Conservation (phyloP, 805 yeast species). For the Candida ulmi region DNA sequence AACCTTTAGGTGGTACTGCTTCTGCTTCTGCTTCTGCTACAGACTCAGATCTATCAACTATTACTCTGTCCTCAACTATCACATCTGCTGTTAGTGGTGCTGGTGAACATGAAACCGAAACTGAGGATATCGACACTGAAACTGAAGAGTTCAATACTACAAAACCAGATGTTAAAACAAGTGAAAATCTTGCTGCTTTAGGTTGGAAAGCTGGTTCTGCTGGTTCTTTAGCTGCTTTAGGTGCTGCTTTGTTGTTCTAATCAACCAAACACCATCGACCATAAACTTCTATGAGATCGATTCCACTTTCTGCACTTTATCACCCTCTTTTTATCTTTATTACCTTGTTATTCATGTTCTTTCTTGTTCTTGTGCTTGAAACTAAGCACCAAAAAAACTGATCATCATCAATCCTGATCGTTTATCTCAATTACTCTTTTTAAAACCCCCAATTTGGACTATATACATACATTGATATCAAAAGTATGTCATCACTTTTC, state of each 20-base stretch:
- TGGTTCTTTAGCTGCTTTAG: constrained; percentile 3
- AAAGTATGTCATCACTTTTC: too few relatives aligned
- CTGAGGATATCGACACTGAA: constrained; percentile 22
- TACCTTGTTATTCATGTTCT: too few relatives aligned
- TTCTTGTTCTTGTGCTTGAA: too few relatives aligned
- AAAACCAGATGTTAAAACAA: constrained; percentile 29
- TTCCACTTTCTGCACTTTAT: background rate
- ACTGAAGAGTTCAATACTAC: constrained; percentile 30
- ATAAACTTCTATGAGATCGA: background rate
- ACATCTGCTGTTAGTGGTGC: constrained; percentile 28
- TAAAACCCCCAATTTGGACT: too few relatives aligned
- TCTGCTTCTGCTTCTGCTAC: constrained; percentile 3
- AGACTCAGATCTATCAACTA: constrained; percentile 21
- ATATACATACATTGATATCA: too few relatives aligned
- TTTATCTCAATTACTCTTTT: too few relatives aligned
- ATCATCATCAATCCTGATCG: too few relatives aligned
- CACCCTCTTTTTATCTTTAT: background rate
- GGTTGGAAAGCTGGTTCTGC: constrained; percentile 10
- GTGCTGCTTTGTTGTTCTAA: constrained; percentile 12
- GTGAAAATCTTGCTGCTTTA: constrained; percentile 8
- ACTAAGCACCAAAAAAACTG: too few relatives aligned
- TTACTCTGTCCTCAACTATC: constrained; percentile 11
- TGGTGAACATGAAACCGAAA: constrained; percentile 4
- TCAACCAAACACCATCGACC: too few relatives aligned
- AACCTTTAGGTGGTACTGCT: constrained; percentile 27